Conservation (phyloP, 2,329 filamentous ascomycete species). For the Sclerotinia subarctica region DNA sequence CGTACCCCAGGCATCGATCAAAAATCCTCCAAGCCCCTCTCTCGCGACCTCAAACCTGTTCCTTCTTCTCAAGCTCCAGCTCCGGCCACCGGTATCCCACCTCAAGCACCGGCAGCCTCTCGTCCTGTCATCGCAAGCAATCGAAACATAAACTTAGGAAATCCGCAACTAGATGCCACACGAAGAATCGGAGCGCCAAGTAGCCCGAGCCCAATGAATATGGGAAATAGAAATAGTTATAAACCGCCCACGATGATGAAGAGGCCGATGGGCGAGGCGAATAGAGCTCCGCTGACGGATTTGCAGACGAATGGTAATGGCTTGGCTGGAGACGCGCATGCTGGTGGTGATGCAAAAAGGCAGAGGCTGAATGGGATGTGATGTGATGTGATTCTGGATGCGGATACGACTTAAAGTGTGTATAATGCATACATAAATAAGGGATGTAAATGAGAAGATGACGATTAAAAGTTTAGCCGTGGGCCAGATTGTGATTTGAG, state of each 20-base stretch:
- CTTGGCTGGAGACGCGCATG: constrained; percentile 21
- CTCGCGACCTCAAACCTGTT: constrained; percentile 53
- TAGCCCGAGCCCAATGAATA: constrained; percentile 47
- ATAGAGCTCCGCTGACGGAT: constrained; percentile 34
- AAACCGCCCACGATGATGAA: constrained; percentile 57
- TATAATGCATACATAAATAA: neutral
- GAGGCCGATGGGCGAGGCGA: constrained; percentile 28
- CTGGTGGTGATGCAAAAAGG: constrained; percentile 36
- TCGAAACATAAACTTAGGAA: neutral
- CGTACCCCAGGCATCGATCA: constrained; percentile 89
- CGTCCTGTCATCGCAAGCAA: neutral
- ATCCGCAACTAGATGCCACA: constrained; percentile 42
- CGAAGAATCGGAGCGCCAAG: constrained; percentile 59
- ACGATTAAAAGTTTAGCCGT: neutral
- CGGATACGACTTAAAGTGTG: neutral
- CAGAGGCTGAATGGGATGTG: constrained; percentile 33
- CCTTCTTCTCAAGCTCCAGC: constrained; percentile 37
- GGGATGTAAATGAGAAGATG: neutral
- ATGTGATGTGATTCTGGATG: constrained; percentile 18
- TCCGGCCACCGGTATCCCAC: constrained; percentile 25
- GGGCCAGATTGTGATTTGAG: neutral
- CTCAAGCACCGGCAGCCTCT: constrained; percentile 34
- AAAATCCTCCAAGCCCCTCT: constrained; percentile 67
- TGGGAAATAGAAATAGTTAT: constrained; percentile 57
- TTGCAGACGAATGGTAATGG: constrained; percentile 37